Percentiles rank a stretch among this genome's conserved stretches.
phyloP scores from a whole-genome alignment of 2,329 filamentous ascomycete genomes.

The Claviceps digitariae region DNA sequence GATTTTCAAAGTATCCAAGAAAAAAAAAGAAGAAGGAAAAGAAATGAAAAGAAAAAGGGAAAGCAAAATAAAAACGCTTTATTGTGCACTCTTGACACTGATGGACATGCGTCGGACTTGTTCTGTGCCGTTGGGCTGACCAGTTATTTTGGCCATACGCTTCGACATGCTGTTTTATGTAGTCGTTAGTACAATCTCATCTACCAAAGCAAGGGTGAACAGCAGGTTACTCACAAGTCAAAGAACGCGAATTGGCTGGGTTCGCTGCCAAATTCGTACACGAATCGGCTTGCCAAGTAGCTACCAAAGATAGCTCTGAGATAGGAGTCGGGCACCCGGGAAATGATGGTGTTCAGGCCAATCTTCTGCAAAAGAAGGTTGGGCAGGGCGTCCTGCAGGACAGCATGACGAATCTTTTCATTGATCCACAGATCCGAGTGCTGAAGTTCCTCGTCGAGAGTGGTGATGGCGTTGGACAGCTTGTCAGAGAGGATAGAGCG shows the following conservation, averaged over 20 bases:
- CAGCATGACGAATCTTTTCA: slow-evolving; percentile 58
- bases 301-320: slow-evolving; percentile 91
- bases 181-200: neutral
- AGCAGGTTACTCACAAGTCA: slow-evolving; percentile 63
- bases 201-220: neutral
- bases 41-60: neutral
- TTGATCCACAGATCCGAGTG: slow-evolving; percentile 86
- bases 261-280: slow-evolving; percentile 86
- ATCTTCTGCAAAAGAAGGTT: slow-evolving; percentile 76
- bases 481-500: slow-evolving; percentile 85
- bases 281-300: slow-evolving; percentile 87
- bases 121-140: slow-evolving; percentile 13
- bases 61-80: neutral
- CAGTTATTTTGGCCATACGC: slow-evolving; percentile 38
- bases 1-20: neutral
- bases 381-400: slow-evolving; percentile 76
- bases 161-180: slow-evolving; percentile 47
- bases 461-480: slow-evolving; percentile 86
- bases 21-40: neutral
- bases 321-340: slow-evolving; percentile 82
- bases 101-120: slow-evolving; percentile 16
- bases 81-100: slow-evolving; percentile 5
- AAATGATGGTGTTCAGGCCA: slow-evolving; percentile 74
- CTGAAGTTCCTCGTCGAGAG: slow-evolving; percentile 90
- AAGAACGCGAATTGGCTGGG: slow-evolving; percentile 98